Conservation (phyloP, 1,284 basidiomycete genomes). For the Heimioporus punctisporus region DNA sequence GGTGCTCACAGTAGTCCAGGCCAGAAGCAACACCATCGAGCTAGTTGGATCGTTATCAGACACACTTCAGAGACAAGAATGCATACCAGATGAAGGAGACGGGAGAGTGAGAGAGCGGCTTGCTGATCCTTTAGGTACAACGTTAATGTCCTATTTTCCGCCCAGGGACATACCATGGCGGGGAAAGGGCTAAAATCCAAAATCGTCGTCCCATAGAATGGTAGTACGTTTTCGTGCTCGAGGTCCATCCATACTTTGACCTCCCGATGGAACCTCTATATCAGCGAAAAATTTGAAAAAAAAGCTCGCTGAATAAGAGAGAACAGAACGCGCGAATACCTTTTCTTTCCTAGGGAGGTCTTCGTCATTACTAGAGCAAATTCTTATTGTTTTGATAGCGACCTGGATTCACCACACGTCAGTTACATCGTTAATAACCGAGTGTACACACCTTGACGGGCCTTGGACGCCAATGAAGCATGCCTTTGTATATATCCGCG, state of each 20-base stretch:
- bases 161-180: slow-evolving; percentile 27
- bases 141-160: slow-evolving; percentile 21
- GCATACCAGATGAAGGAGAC: slow-evolving; percentile 13
- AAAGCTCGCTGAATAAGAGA: no score
- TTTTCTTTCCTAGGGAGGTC: slow-evolving; percentile 15
- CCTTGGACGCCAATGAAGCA: neutral
- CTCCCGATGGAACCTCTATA: slow-evolving; percentile 18
- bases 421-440: neutral
- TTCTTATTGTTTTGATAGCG: slow-evolving; percentile 19
- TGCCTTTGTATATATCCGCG: slow-evolving; percentile 9
- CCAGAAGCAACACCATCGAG: slow-evolving; percentile 20
- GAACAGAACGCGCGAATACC: neutral
- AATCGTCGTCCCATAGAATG: slow-evolving; percentile 19
- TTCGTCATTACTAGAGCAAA: slow-evolving; percentile 6
- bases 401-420: slow-evolving; percentile 7
- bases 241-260: slow-evolving; percentile 20
- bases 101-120: neutral
- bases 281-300: neutral
- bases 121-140: slow-evolving; percentile 12
- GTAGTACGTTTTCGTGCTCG: slow-evolving; percentile 19
- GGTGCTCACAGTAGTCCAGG: slow-evolving; percentile 1
- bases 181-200: slow-evolving; percentile 21
- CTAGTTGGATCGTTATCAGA: slow-evolving; percentile 2
- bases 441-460: neutral
- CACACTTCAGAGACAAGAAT: neutral